Conservation (phyloP, 305 asterid species). For the Andrographis paniculata region DNA sequence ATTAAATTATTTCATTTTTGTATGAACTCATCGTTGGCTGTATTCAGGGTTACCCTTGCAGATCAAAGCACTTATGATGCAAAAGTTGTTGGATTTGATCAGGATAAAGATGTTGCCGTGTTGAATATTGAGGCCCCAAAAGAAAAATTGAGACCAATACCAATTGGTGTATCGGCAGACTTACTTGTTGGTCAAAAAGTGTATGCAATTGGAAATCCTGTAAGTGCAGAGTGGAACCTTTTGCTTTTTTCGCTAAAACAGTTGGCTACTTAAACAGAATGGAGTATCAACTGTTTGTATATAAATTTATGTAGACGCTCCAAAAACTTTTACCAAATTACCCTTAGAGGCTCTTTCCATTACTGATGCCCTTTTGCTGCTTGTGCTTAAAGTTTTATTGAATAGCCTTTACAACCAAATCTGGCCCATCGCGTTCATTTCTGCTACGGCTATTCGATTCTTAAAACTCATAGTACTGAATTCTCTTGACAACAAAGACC, state of each 20-base stretch:
- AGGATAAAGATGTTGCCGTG: conserved; percentile 97
- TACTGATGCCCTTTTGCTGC: too few relatives aligned
- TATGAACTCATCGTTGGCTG: conserved; percentile 18
- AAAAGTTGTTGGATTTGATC: conserved; percentile 93
- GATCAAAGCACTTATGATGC: conserved; percentile 93
- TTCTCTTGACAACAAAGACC: neutral
- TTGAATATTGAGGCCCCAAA: conserved; percentile 61
- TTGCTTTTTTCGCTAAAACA: neutral
- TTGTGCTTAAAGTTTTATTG: too few relatives aligned
- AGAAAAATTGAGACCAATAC: conserved; percentile 84
- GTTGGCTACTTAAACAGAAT: too few relatives aligned
- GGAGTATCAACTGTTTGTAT: too few relatives aligned
- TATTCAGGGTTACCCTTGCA: conserved; percentile 86
- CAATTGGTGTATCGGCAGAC: conserved; percentile 86
- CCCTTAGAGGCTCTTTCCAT: too few relatives aligned
- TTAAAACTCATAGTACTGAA: neutral
- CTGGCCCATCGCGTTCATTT: too few relatives aligned
- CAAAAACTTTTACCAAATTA: too few relatives aligned
- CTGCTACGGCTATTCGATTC: neutral
- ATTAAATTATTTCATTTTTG: conserved; percentile 3
- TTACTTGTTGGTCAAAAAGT: conserved; percentile 99
- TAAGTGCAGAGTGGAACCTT: conserved; percentile 24
- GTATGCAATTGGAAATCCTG: conserved; percentile 96
- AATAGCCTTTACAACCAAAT: too few relatives aligned
- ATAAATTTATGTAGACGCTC: too few relatives aligned